A percentile compares a stretch with the other conserved stretches of the same genome.
phyloP scores from a whole-genome alignment of 305 asterid genomes.

The Ilex paraguariensis region DNA sequence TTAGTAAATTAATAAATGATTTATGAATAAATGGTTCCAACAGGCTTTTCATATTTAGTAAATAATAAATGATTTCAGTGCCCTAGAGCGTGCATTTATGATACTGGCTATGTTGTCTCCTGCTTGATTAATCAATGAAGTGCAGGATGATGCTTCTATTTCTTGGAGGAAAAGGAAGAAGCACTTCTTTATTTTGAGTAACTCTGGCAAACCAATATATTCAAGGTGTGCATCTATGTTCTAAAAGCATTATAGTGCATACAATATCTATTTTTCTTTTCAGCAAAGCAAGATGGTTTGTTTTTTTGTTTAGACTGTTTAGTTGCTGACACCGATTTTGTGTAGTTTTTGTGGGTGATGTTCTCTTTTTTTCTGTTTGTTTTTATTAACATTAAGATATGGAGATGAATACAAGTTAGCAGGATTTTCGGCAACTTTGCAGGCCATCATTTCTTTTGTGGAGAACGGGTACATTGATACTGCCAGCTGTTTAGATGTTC shows the following conservation, averaged over 20 bases:
- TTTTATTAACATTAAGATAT: conserved; percentile 46
- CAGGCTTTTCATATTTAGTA: too few relatives aligned
- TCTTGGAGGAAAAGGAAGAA: conserved; percentile 99
- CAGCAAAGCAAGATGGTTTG: background rate
- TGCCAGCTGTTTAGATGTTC: conserved; percentile 11
- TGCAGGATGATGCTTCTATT: conserved; percentile 89
- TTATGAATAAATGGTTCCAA: too few relatives aligned
- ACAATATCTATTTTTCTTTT: background rate
- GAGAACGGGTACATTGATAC: conserved; percentile 74
- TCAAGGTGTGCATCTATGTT: conserved; percentile 55
- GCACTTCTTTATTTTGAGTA: conserved; percentile 88
- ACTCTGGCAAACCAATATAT: conserved; percentile 96
- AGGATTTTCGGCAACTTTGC: conserved; percentile 97
- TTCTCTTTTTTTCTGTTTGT: conserved; percentile 12
- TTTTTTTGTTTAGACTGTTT: background rate
- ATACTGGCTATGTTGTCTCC: conserved; percentile 8
- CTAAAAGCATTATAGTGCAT: background rate
- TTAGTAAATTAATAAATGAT: too few relatives aligned
- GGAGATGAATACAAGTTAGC: conserved; percentile 99
- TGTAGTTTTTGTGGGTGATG: conserved; percentile 6
- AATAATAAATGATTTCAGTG: too few relatives aligned
- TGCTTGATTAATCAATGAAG: conserved; percentile 29
- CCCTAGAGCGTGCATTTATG: background rate
- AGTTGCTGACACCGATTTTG: background rate
- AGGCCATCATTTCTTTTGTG: conserved; percentile 97